Evolutionary conservation across 2,329 filamentous ascomycete species (phyloP).

Genomic region (Ascochyta clinopodiicola): DNA sequence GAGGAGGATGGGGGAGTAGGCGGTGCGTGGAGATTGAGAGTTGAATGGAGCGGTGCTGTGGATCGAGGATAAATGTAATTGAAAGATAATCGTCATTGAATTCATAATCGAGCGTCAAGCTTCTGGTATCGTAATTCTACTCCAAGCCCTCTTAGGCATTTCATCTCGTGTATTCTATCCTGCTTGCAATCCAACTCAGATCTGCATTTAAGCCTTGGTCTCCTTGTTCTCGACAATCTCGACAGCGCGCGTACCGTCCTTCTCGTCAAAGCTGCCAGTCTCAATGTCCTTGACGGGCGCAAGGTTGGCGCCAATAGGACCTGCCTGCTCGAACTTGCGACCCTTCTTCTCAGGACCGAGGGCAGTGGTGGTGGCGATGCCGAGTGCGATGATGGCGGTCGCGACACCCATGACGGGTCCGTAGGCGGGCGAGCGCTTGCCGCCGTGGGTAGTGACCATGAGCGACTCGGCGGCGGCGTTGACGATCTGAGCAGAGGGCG

Average conservation of each 20-base stretch:
- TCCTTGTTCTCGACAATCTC: conserved; percentile 28
- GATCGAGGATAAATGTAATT: background rate
- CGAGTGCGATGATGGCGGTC: conserved; percentile 76
- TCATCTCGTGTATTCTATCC: background rate
- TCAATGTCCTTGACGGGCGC: conserved; percentile 41
- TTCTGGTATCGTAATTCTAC: conserved; percentile 4
- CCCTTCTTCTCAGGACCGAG: conserved; percentile 78
- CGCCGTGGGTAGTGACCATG: conserved; percentile 59
- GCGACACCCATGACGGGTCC: conserved; percentile 78
- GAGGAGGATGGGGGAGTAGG: background rate
- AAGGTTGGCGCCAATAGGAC: conserved; percentile 55
- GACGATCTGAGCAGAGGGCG: conserved; percentile 77
- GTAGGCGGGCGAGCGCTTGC: conserved; percentile 70
- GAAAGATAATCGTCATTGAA: background rate
- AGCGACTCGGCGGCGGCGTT: conserved; percentile 70
- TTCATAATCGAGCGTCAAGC: conserved; percentile 3
- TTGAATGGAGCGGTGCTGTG: no score
- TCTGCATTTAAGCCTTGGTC: conserved; percentile 7
- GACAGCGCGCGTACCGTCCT: conserved; percentile 27
- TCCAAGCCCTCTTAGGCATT: background rate
- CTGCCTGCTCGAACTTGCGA: conserved; percentile 69
- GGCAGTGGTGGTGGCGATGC: conserved; percentile 71
- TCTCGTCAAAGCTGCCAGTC: conserved; percentile 38
- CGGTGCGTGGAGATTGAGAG: no score
- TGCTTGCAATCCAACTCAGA: background rate